phyloP scores from a whole-genome alignment of 306 rosid species.

The Quercus bicolor region DNA sequence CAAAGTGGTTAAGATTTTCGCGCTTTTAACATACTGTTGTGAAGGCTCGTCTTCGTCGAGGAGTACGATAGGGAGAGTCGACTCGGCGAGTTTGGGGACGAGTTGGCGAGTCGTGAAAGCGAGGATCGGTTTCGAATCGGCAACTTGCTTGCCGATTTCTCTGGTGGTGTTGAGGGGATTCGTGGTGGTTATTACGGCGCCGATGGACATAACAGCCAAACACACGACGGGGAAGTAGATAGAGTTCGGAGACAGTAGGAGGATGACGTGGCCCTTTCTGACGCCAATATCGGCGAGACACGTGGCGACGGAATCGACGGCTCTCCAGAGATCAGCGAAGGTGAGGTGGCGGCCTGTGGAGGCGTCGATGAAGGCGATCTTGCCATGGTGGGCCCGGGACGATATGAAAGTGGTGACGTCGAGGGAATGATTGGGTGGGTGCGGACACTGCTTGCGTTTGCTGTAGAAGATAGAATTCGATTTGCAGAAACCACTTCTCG shows the following conservation, averaged over 20 bases:
- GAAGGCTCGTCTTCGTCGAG: conserved; percentile 29
- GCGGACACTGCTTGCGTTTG: conserved; percentile 53
- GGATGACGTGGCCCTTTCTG: conserved; percentile 70
- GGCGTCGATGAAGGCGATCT: conserved; percentile 73
- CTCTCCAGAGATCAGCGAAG: conserved; percentile 58
- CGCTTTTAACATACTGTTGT: background rate
- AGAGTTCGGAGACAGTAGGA: conserved; percentile 80
- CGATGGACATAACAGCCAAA: conserved; percentile 84
- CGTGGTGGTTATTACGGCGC: conserved; percentile 84
- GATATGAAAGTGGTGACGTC: conserved; percentile 82
- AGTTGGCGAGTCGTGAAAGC: conserved; percentile 68
- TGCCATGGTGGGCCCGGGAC: conserved; percentile 67
- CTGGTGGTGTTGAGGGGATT: conserved; percentile 79
- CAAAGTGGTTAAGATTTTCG: conserved; percentile 27
- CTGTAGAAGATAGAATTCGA: conserved; percentile 66
- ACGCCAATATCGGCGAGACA: conserved; percentile 63
- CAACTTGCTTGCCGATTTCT: conserved; percentile 76
- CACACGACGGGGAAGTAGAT: conserved; percentile 74
- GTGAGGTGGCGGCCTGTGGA: conserved; percentile 63
- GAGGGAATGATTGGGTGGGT: conserved; percentile 49
- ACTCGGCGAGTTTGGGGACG: conserved; percentile 45
- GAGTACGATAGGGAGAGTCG: conserved; percentile 51
- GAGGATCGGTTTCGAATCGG: conserved; percentile 63
- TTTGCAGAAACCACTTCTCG: conserved; percentile 63
- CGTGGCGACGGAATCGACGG: conserved; percentile 52